A percentile compares a stretch with the other conserved stretches of the same genome.
Conservation (phyloP, 2,329 filamentous ascomycete species). For the Cytospora mali region DNA sequence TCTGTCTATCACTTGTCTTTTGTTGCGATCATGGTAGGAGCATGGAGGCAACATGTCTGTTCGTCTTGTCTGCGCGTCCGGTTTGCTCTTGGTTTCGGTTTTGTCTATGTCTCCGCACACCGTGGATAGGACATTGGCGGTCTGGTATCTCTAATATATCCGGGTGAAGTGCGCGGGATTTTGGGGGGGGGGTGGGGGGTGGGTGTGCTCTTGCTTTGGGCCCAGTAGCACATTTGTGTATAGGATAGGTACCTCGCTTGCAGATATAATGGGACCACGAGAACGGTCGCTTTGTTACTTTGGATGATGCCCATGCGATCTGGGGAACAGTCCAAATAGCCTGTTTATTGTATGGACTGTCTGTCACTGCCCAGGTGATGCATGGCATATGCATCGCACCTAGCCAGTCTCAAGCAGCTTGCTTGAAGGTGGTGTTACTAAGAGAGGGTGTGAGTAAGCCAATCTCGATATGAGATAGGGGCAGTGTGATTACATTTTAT, state of each 20-base stretch:
- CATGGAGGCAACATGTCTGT: constrained; percentile 5
- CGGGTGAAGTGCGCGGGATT: constrained; percentile 11
- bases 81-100: constrained; percentile 9
- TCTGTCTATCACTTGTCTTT: constrained; percentile 14
- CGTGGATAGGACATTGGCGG: constrained; percentile 3
- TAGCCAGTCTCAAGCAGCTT: not conserved
- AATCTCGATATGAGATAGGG: not conserved
- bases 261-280: constrained; percentile 7
- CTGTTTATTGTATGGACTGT: no score
- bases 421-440: not conserved
- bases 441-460: not conserved
- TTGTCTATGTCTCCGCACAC: constrained; percentile 7
- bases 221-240: constrained; percentile 17
- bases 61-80: constrained; percentile 6
- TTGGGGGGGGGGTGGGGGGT: no score
- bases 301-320: not conserved
- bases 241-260: constrained; percentile 24
- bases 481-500: not conserved
- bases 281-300: not conserved
- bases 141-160: constrained; percentile 20
- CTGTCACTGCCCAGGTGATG: not conserved
- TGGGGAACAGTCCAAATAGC: not conserved
- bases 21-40: constrained; percentile 23
- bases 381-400: not conserved
- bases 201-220: constrained; percentile 13